phyloP scores from a whole-genome alignment of 2,329 filamentous ascomycete species.

The Xylaria digitata region DNA sequence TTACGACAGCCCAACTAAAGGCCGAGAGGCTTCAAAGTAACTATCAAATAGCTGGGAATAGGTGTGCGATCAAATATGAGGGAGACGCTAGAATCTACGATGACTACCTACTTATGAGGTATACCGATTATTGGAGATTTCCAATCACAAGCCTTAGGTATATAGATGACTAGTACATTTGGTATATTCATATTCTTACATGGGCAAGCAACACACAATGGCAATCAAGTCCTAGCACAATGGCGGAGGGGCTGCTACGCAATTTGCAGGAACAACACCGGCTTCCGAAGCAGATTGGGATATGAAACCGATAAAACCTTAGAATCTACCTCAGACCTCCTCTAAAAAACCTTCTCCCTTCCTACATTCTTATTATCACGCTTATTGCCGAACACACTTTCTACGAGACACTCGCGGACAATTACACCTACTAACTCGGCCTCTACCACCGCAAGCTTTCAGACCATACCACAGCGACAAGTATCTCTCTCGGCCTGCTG shows the following conservation, averaged over 20 bases:
- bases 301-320: not conserved
- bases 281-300: not conserved
- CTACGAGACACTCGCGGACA: too few species aligned
- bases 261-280: not conserved
- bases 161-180: not conserved
- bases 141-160: not conserved
- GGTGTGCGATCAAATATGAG: not conserved
- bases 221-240: not conserved
- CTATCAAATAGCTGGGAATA: too few species aligned
- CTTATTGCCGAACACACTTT: too few species aligned
- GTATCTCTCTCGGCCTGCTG: not conserved
- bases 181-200: too few species aligned
- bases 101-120: too few species aligned
- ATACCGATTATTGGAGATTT: too few species aligned
- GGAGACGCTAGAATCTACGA: not conserved
- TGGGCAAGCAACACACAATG: not conserved
- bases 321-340: not conserved
- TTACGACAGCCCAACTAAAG: too few species aligned
- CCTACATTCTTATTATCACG: not conserved
- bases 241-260: not conserved
- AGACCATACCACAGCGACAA: not conserved
- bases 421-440: not conserved
- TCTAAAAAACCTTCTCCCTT: not conserved
- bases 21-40: too few species aligned
- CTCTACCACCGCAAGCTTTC: not conserved